Evolutionary conservation across 805 yeast genomes (phyloP).

Genomic region (Saturnispora besseyi): DNA sequence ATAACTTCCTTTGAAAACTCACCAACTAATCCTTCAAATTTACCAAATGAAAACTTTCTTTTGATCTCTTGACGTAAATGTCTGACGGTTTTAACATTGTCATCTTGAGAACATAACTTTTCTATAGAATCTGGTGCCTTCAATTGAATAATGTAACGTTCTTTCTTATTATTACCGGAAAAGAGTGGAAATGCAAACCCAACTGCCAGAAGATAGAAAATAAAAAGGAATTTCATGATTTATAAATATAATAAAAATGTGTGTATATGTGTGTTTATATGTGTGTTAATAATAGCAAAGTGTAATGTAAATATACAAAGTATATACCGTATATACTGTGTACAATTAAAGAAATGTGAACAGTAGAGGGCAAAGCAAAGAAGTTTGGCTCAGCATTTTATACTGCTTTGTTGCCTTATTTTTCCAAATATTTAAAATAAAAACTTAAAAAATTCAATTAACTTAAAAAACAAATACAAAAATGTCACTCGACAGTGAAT

Average conservation of each 20-base stretch:
- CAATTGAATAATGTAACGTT: slow-evolving; percentile 41
- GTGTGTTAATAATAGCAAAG: neutral
- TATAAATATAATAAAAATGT: neutral
- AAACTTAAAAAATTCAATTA: neutral
- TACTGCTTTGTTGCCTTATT: neutral
- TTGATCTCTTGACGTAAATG: slow-evolving; percentile 41
- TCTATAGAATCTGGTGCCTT: slow-evolving; percentile 42
- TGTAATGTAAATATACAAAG: neutral
- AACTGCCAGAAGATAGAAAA: neutral
- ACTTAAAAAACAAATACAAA: neutral
- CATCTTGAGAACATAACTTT: slow-evolving; percentile 38
- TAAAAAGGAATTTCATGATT: slow-evolving; percentile 1
- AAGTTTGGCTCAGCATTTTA: slow-evolving; percentile 3
- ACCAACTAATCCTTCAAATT: slow-evolving; percentile 63
- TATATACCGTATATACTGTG: neutral
- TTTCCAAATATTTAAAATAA: neutral
- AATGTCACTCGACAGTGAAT: neutral
- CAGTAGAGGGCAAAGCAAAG: neutral
- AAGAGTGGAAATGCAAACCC: slow-evolving; percentile 7
- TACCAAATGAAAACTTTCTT: slow-evolving; percentile 55
- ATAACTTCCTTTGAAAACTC: slow-evolving; percentile 41
- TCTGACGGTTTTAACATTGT: slow-evolving; percentile 26
- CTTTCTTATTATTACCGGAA: slow-evolving; percentile 7
- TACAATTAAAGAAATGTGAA: neutral
- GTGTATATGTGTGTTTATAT: neutral